A percentile compares a stretch with the other conserved stretches of the same genome.
Conservation (phyloP, 495 filamentous ascomycete genomes). For the Trichoderma erinaceum region DNA sequence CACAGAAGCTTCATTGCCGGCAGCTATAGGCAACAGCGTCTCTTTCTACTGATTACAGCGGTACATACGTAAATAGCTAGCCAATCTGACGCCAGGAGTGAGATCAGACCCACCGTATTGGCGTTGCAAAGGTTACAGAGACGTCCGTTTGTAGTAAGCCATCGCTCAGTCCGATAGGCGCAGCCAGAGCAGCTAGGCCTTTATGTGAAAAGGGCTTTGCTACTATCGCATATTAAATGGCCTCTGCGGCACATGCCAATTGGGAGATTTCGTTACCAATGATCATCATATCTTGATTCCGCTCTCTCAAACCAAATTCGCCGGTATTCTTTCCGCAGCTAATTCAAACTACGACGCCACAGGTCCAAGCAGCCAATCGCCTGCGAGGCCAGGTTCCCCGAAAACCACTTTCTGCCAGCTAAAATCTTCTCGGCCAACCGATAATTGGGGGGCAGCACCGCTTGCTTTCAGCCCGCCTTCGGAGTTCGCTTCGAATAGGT, state of each 20-base stretch:
- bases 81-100: neutral
- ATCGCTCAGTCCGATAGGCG: neutral
- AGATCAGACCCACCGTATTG: neutral
- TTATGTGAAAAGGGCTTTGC: neutral
- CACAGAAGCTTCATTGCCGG: neutral
- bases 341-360: neutral
- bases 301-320: neutral
- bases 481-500: neutral
- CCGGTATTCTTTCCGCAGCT: neutral
- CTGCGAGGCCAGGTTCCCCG: neutral
- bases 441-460: neutral
- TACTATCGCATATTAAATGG: neutral
- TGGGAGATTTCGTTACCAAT: too few species aligned
- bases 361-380: neutral
- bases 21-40: neutral
- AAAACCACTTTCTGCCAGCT: neutral
- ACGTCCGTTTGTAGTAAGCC: neutral
- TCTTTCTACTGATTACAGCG: neutral
- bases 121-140: neutral
- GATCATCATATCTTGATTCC: neutral
- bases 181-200: neutral
- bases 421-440: neutral
- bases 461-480: neutral
- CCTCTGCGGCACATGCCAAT: too few species aligned
- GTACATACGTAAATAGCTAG: neutral